Conservation (phyloP, 495 filamentous ascomycete species). For the Aspergillus affinis region DNA sequence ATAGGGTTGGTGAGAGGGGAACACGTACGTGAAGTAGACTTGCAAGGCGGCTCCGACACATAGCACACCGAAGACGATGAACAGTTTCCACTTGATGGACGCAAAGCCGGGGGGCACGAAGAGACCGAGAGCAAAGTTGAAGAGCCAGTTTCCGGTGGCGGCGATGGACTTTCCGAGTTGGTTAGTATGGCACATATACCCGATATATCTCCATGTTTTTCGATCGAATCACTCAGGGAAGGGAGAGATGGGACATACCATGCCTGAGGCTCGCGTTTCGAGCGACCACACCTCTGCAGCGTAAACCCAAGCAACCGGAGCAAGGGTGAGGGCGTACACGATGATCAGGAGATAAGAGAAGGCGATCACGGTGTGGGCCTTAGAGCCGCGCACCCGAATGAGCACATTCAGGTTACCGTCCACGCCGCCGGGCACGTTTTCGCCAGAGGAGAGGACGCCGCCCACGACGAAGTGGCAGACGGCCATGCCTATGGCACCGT, state of each 20-base stretch:
- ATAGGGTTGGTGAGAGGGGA: too few relatives aligned
- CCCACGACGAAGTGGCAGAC: conserved; percentile 60
- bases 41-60: conserved; percentile 37
- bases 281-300: too few relatives aligned
- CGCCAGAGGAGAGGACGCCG: too few relatives aligned
- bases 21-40: not conserved
- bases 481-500: conserved; percentile 61
- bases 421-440: too few relatives aligned
- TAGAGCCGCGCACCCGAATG: too few relatives aligned
- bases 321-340: too few relatives aligned
- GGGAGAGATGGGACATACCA: not conserved
- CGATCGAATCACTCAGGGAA: not conserved
- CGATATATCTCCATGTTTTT: not conserved
- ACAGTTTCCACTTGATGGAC: conserved; percentile 61
- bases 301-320: too few relatives aligned
- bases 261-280: too few relatives aligned
- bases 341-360: too few relatives aligned
- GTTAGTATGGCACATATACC: not conserved
- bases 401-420: too few relatives aligned
- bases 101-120: conserved; percentile 61
- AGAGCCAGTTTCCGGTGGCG: conserved; percentile 61
- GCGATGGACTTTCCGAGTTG: conserved; percentile 37
- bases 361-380: too few relatives aligned
- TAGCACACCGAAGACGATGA: conserved; percentile 64
- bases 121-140: conserved; percentile 61